Evolutionary conservation across 1,284 basidiomycete species (phyloP).

Genomic region (Puccinia hordei): DNA sequence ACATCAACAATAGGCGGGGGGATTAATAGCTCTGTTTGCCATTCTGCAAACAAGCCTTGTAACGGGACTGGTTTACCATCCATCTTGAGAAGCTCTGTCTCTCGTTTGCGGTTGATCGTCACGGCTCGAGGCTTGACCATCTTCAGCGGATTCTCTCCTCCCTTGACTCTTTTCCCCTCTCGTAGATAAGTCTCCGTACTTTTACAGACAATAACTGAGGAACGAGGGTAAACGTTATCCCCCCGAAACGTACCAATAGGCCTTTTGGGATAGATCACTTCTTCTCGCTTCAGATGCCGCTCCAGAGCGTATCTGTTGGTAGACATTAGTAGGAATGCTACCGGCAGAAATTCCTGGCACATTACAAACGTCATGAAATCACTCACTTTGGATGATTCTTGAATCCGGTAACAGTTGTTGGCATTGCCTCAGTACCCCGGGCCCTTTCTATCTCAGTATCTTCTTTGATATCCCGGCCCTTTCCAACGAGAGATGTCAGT

Average conservation of each 20-base stretch:
- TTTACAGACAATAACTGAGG: conserved; percentile 78
- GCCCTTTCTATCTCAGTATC: conserved; percentile 84
- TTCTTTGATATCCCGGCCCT: conserved; percentile 87
- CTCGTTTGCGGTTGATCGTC: conserved; percentile 78
- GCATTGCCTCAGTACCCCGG: conserved; percentile 89
- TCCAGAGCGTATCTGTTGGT: conserved; percentile 71
- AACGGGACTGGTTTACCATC: conserved; percentile 67
- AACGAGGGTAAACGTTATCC: conserved; percentile 86
- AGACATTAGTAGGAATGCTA: not conserved
- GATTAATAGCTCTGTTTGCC: conserved; percentile 80
- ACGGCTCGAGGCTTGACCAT: conserved; percentile 81
- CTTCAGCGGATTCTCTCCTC: conserved; percentile 77
- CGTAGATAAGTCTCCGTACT: conserved; percentile 95
- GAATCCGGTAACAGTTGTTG: conserved; percentile 83
- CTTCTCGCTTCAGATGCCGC: conserved; percentile 82
- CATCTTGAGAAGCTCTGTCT: conserved; percentile 72
- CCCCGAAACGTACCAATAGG: conserved; percentile 90
- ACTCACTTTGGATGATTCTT: conserved; percentile 81
- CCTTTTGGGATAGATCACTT: conserved; percentile 77
- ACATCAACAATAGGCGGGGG: conserved; percentile 78
- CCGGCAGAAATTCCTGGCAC: too few species aligned
- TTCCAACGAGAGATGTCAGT: not conserved
- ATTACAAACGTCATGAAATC: conserved; percentile 8
- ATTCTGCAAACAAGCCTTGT: conserved; percentile 82
- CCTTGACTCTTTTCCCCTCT: conserved; percentile 72